These are phyloP conservation scores for Kodamaea neixiangensis DNA, from an alignment of 805 yeast genomes.

Conservation along the genomic window DNA sequence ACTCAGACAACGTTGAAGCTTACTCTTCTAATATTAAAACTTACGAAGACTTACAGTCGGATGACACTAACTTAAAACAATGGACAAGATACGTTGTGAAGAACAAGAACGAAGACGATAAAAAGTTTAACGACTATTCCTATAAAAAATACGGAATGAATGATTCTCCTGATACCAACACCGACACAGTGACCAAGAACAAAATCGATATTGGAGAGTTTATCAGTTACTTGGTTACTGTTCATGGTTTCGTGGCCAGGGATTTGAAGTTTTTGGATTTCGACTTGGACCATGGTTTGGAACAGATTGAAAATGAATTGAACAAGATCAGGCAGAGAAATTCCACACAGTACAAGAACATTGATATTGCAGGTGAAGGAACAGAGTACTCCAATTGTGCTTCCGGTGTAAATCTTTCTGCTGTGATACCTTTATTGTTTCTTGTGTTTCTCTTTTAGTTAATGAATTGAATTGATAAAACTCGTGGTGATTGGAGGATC, in stretches of 20 bases:
- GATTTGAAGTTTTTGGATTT: slow-evolving; percentile 31
- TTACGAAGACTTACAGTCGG: slow-evolving; percentile 26
- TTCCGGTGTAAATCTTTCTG: not conserved
- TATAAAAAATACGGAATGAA: slow-evolving; percentile 18
- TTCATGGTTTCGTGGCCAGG: slow-evolving; percentile 27
- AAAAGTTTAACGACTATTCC: slow-evolving; percentile 14
- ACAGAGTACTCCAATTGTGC: not conserved
- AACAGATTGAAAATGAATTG: slow-evolving; percentile 39
- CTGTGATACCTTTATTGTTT: not conserved
- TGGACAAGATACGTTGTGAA: slow-evolving; percentile 24
- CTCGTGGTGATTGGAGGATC: too few species aligned
- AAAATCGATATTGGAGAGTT: slow-evolving; percentile 30
- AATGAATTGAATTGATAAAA: too few species aligned
- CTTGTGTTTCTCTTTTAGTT: slow-evolving; percentile 1
- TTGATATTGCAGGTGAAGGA: slow-evolving; percentile 34
- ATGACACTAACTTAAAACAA: slow-evolving; percentile 25
- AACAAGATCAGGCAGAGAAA: slow-evolving; percentile 27
- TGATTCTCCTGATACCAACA: slow-evolving; percentile 2
- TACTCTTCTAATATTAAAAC: slow-evolving; percentile 21
- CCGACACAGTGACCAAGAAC: slow-evolving; percentile 7
- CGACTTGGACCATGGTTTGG: slow-evolving; percentile 38
- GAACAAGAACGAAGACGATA: slow-evolving; percentile 12
- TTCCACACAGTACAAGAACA: slow-evolving; percentile 12
- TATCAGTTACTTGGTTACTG: slow-evolving; percentile 29
- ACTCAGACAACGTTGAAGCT: slow-evolving; percentile 3